phyloP scores from a whole-genome alignment of 1,284 basidiomycete genomes.

The Phellopilus nigrolimitatus region DNA sequence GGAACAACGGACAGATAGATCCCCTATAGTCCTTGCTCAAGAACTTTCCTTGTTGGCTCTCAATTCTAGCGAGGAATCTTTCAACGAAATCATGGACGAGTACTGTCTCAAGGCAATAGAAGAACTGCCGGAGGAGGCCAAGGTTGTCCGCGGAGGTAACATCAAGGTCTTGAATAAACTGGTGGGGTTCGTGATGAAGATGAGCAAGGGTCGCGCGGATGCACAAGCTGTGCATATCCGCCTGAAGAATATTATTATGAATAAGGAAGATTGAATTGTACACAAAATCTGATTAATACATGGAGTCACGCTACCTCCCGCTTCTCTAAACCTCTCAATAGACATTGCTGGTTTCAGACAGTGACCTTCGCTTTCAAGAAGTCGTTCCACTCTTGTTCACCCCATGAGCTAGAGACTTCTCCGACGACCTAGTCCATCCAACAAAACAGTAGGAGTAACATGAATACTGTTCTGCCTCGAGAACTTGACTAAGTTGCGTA shows the following conservation, averaged over 20 bases:
- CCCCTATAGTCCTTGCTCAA: slow-evolving; percentile 42
- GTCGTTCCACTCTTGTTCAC: slow-evolving; percentile 77
- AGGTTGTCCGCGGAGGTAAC: slow-evolving; percentile 69
- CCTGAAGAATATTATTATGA: slow-evolving; percentile 40
- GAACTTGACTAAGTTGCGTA: slow-evolving; percentile 62
- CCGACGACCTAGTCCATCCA: slow-evolving; percentile 81
- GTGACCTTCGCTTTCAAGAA: slow-evolving; percentile 69
- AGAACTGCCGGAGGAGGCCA: slow-evolving; percentile 67
- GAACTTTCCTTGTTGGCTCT: slow-evolving; percentile 45
- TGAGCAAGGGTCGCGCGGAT: slow-evolving; percentile 76
- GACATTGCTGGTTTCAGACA: slow-evolving; percentile 29
- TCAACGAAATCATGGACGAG: slow-evolving; percentile 37
- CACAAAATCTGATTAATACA: background rate
- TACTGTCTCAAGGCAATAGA: slow-evolving; percentile 64
- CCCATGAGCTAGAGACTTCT: slow-evolving; percentile 82
- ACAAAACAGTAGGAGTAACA: slow-evolving; percentile 84
- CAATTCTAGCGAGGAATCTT: slow-evolving; percentile 27
- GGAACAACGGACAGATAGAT: slow-evolving; percentile 35
- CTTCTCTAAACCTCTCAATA: background rate
- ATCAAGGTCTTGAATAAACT: slow-evolving; percentile 83
- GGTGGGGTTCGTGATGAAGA: slow-evolving; percentile 87
- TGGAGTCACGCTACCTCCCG: too few relatives aligned
- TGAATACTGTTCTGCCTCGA: slow-evolving; percentile 90
- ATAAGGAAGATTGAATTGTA: background rate
- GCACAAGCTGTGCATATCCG: slow-evolving; percentile 43